These are phyloP conservation scores for Bisporella sp. DNA, from an alignment of 2,329 filamentous ascomycete species.

Conservation along the genomic window DNA sequence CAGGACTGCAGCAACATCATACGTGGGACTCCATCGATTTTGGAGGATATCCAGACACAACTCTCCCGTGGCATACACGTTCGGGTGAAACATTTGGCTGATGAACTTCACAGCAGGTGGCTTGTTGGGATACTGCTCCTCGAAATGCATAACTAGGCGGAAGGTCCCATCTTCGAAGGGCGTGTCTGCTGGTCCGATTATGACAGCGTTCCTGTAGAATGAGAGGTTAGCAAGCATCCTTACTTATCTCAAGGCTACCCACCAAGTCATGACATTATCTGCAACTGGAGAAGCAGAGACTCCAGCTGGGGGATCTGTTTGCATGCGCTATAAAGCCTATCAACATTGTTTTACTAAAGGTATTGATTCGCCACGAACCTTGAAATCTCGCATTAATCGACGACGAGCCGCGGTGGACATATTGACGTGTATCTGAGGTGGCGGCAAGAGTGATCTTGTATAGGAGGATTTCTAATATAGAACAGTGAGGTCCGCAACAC, in stretches of 20 bases:
- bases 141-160: conserved; percentile 96
- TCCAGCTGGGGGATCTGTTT: conserved; percentile 94
- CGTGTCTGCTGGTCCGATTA: conserved; percentile 93
- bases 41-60: conserved; percentile 94
- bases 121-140: conserved; percentile 98
- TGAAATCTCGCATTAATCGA: conserved; percentile 98
- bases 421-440: conserved; percentile 13
- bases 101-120: conserved; percentile 98
- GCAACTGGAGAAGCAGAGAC: conserved; percentile 94
- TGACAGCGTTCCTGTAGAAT: conserved; percentile 81
- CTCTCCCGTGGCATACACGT: conserved; percentile 95
- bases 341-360: conserved; percentile 11
- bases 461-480: too few relatives aligned
- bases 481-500: too few relatives aligned
- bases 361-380: conserved; percentile 51
- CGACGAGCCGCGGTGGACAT: conserved; percentile 95
- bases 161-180: conserved; percentile 99
- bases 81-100: conserved; percentile 98
- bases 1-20: conserved; percentile 93
- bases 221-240: conserved; percentile 5
- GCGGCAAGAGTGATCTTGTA: too few relatives aligned
- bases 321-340: conserved; percentile 69
- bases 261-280: conserved; percentile 97
- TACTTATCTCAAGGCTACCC: conserved; percentile 18
- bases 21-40: conserved; percentile 97